A percentile compares a stretch with the other conserved stretches of the same genome.
Conservation (phyloP, 192 early-diverging fungal species). For the Entomortierella lignicola region DNA sequence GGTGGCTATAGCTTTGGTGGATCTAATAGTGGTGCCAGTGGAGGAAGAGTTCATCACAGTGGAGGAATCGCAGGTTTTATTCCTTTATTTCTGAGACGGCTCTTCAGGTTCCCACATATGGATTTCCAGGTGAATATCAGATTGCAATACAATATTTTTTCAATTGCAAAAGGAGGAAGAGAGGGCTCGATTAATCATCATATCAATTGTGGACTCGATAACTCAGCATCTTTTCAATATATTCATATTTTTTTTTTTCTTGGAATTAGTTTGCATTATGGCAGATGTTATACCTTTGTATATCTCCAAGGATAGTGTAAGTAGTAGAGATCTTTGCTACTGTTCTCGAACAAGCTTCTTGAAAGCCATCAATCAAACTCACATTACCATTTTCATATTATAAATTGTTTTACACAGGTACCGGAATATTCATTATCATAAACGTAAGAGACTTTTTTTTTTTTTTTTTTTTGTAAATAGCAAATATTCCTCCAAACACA, state of each 20-base stretch:
- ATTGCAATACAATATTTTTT: neutral
- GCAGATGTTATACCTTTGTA: slow-evolving; percentile 89
- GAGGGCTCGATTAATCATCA: too few species aligned
- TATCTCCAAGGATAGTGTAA: slow-evolving; percentile 86
- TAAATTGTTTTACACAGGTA: slow-evolving; percentile 76
- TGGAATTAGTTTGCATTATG: slow-evolving; percentile 78
- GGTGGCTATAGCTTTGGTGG: slow-evolving; percentile 9
- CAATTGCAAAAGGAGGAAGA: too few species aligned
- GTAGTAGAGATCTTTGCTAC: slow-evolving; percentile 11
- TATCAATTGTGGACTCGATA: too few species aligned
- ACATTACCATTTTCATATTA: too few species aligned
- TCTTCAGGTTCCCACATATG: slow-evolving; percentile 79
- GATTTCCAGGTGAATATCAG: slow-evolving; percentile 70
- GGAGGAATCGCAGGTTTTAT: slow-evolving; percentile 46
- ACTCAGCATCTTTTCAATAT: too few species aligned
- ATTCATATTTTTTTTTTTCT: neutral
- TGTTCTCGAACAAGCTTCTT: neutral
- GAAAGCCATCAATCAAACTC: too few species aligned
- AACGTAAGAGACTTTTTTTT: slow-evolving; percentile 68
- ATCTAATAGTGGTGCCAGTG: neutral
- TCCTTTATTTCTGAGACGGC: slow-evolving; percentile 64
- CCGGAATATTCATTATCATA: slow-evolving; percentile 96
- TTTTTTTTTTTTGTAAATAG: neutral
- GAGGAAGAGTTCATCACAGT: neutral
- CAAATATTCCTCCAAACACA: too few species aligned